These are phyloP conservation scores for Fibroporia radiculosa DNA, from an alignment of 768 basidiomycete species.

Conservation along the genomic window DNA sequence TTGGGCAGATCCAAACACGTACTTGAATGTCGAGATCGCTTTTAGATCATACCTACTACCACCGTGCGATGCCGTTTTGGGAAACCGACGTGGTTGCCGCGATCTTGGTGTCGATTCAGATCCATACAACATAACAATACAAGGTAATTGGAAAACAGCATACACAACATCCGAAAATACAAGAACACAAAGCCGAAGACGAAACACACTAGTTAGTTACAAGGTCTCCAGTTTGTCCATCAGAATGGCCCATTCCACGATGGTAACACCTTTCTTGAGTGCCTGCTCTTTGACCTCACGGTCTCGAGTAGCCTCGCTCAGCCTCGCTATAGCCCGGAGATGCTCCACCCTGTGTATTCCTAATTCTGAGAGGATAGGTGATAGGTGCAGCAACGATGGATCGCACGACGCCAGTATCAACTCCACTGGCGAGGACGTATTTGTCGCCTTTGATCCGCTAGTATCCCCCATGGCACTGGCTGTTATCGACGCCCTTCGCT, in stretches of 20 bases:
- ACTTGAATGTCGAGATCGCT: too few relatives aligned
- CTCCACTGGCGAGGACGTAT: conserved; percentile 38
- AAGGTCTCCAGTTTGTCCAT: conserved; percentile 50
- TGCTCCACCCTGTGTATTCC: conserved; percentile 57
- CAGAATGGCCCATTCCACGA: conserved; percentile 75
- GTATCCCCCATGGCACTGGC: conserved; percentile 5
- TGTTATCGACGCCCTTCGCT: conserved; percentile 8
- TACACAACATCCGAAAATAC: too few relatives aligned
- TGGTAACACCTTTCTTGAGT: conserved; percentile 56
- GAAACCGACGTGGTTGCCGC: too few relatives aligned
- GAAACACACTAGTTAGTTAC: conserved; percentile 12
- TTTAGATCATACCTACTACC: too few relatives aligned
- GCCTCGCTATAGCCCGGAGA: conserved; percentile 49
- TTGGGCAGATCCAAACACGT: too few relatives aligned
- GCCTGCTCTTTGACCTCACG: conserved; percentile 66
- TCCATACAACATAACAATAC: too few relatives aligned
- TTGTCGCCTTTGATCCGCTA: conserved; percentile 26
- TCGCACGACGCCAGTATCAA: conserved; percentile 51
- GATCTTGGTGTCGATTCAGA: too few relatives aligned
- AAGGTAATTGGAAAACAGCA: too few relatives aligned
- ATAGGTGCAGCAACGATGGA: conserved; percentile 58
- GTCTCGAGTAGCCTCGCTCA: conserved; percentile 62
- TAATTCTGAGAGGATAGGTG: conserved; percentile 45
- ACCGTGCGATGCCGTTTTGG: too few relatives aligned
- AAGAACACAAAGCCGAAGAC: background rate